These are phyloP conservation scores for Cyclotella baltica DNA, from an alignment of 108 stramenopile species.

Conservation along the genomic window DNA sequence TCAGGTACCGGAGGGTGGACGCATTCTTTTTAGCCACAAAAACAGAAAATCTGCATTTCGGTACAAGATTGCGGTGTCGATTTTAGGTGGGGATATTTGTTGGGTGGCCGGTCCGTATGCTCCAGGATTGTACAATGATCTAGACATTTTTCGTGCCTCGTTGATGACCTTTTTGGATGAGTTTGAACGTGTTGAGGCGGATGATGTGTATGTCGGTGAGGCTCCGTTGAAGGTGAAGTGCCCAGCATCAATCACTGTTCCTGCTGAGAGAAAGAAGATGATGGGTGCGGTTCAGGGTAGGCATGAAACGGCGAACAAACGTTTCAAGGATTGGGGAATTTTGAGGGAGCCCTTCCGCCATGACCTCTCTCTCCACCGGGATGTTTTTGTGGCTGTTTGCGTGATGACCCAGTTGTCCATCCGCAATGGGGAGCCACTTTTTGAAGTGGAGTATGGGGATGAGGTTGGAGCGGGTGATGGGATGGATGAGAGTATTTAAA, in stretches of 20 bases:
- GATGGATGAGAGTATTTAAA: no score
- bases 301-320: constrained; percentile 14
- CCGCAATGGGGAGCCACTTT: neutral
- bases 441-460: neutral
- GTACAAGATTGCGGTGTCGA: neutral
- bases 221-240: neutral
- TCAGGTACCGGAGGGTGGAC: neutral
- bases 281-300: neutral
- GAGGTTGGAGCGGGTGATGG: no score
- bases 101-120: neutral
- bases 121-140: neutral
- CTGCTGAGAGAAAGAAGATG: neutral
- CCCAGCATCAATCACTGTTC: neutral
- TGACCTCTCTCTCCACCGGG: neutral
- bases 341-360: constrained; percentile 7
- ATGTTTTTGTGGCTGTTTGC: constrained; percentile 8
- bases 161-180: neutral
- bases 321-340: constrained; percentile 12
- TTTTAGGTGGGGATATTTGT: neutral
- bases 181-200: constrained; percentile 1
- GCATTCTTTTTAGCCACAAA: neutral
- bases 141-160: neutral
- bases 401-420: neutral
- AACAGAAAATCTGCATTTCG: neutral
- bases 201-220: neutral